A percentile compares a stretch with the other conserved stretches of the same genome.
These are phyloP conservation scores for Ganoderma leucocontextum DNA, from an alignment of 1,284 basidiomycete species.

Conservation along the genomic window DNA sequence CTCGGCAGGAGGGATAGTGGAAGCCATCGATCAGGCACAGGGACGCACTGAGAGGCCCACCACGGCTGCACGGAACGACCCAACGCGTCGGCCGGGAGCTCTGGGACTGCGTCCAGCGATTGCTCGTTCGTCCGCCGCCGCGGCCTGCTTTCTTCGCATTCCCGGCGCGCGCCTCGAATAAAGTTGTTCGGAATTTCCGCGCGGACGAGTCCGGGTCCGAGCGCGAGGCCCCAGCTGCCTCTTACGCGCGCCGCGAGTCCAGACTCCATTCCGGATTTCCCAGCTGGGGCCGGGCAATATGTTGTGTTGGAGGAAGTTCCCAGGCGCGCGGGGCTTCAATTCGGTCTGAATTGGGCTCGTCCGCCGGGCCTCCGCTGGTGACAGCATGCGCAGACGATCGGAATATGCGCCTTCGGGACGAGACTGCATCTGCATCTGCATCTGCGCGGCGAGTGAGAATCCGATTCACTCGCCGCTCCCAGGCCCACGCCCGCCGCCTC, in stretches of 20 bases:
- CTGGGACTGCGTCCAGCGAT: neutral
- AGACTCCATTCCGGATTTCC: neutral
- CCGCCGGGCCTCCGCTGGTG: neutral
- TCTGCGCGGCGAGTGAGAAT: constrained; percentile 1
- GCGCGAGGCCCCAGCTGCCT: neutral
- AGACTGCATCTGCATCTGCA: constrained; percentile 1
- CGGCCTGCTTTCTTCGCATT: neutral
- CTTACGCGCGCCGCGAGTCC: neutral
- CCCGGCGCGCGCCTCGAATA: constrained; percentile 3
- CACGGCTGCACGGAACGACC: constrained; percentile 6
- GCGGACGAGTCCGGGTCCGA: neutral
- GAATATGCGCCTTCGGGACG: neutral
- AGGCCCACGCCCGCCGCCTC: constrained; percentile 10
- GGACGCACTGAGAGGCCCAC: constrained; percentile 2
- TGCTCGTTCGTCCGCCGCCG: neutral
- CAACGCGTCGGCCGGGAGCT: constrained; percentile 4
- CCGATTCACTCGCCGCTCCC: constrained; percentile 6
- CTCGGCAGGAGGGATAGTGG: constrained; percentile 13
- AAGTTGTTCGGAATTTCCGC: neutral
- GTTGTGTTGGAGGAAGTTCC: neutral
- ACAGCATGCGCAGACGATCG: neutral
- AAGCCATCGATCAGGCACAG: constrained; percentile 26
- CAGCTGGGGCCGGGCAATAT: neutral
- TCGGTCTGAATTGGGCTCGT: constrained; percentile 7
- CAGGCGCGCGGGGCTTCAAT: constrained; percentile 7